Conservation (phyloP, 1,284 basidiomycete species). For the Ceratorhiza oryzae-sativae region DNA sequence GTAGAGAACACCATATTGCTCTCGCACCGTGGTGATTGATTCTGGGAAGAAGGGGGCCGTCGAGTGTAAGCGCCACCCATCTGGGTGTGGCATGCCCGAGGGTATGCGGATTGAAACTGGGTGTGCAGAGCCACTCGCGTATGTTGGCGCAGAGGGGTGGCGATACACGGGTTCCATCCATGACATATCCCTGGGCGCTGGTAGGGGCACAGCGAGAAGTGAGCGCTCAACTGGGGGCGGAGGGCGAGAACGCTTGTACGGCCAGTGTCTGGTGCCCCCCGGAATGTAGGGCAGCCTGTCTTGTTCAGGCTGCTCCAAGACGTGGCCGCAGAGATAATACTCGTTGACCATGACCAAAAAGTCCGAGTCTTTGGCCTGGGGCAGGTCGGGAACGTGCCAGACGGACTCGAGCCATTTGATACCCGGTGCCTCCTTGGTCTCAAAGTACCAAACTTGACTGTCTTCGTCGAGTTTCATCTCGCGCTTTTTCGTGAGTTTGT, state of each 20-base stretch:
- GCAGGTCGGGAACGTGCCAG: slow-evolving; percentile 24
- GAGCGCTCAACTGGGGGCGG: background rate
- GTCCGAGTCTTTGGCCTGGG: slow-evolving; percentile 21
- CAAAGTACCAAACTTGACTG: slow-evolving; percentile 21
- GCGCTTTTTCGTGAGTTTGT: slow-evolving; percentile 24
- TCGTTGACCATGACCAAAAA: slow-evolving; percentile 21
- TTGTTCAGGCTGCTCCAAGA: slow-evolving; percentile 19
- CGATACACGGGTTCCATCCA: slow-evolving; percentile 24
- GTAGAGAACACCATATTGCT: background rate
- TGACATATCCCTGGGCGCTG: background rate
- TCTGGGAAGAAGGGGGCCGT: slow-evolving; percentile 3
- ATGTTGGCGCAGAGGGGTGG: slow-evolving; percentile 8
- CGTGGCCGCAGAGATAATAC: slow-evolving; percentile 28
- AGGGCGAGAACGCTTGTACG: slow-evolving; percentile 11
- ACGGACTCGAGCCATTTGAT: slow-evolving; percentile 35
- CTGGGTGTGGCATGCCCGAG: slow-evolving; percentile 3
- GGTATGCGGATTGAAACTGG: slow-evolving; percentile 16
- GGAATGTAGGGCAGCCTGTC: slow-evolving; percentile 15
- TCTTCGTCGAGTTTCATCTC: slow-evolving; percentile 34
- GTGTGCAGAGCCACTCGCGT: slow-evolving; percentile 28
- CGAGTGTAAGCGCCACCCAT: slow-evolving; percentile 21
- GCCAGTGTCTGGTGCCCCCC: background rate
- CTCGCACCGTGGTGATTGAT: background rate
- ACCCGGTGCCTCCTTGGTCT: slow-evolving; percentile 24
- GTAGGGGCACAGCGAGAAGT: background rate